Percentiles rank a stretch among this genome's conserved stretches.
phyloP scores from a whole-genome alignment of 352 stramenopile genomes.

The Phytophthora fragariaefolia region DNA sequence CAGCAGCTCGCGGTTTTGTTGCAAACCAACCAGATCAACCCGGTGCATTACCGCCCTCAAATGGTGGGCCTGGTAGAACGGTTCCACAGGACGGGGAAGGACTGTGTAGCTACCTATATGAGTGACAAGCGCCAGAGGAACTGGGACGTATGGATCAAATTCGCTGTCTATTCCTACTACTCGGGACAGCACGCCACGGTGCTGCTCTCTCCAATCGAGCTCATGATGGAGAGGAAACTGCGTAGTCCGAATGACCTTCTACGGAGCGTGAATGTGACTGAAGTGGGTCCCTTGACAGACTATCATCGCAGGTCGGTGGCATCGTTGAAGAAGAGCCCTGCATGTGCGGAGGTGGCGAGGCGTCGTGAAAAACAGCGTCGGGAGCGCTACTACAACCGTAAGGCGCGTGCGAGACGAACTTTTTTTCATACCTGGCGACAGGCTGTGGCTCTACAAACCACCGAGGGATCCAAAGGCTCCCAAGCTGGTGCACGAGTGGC shows the following conservation, averaged over 20 bases:
- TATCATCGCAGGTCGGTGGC: not conserved
- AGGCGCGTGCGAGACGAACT: no score
- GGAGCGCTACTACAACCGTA: no score
- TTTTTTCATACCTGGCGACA: no score
- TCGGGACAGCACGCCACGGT: not conserved
- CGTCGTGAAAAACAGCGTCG: no score
- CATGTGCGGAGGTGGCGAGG: not conserved
- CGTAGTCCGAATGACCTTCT: no score
- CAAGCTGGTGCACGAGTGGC: no score
- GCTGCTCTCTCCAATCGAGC: not conserved
- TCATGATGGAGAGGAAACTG: constrained; percentile 5
- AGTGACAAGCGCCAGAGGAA: not conserved
- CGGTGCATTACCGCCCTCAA: not conserved
- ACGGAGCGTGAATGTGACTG: not conserved
- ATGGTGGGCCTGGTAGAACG: not conserved
- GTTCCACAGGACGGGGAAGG: not conserved
- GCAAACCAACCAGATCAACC: not conserved
- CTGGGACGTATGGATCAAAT: not conserved
- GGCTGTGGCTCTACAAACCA: no score
- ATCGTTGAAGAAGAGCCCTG: not conserved
- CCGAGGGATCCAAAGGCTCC: no score
- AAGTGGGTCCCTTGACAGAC: not conserved
- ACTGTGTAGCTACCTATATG: not conserved
- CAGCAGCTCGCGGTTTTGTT: not conserved
- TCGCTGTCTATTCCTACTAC: not conserved